phyloP scores from a whole-genome alignment of 1,284 basidiomycete species.

The Ceratobasidium sp. region DNA sequence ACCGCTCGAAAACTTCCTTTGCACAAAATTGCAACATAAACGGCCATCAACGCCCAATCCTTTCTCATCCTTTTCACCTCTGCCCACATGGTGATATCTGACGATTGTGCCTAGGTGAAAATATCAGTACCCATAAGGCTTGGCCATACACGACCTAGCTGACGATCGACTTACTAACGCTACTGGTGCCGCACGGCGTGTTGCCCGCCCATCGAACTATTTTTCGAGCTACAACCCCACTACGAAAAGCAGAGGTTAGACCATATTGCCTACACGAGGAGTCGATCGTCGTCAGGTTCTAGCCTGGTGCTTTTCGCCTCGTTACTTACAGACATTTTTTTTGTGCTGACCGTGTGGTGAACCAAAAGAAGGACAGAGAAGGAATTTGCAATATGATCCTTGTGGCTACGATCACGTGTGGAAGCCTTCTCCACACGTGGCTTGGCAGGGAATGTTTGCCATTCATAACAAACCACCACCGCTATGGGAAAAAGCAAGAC shows the following conservation, averaged over 20 bases:
- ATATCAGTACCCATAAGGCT: neutral
- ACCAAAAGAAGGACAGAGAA: neutral
- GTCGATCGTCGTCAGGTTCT: slow-evolving; percentile 13
- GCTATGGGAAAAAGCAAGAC: slow-evolving; percentile 33
- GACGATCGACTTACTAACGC: neutral
- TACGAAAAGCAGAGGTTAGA: neutral
- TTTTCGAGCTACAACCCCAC: neutral
- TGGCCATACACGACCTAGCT: neutral
- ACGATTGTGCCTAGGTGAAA: neutral
- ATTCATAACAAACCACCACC: slow-evolving; percentile 14
- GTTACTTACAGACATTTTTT: slow-evolving; percentile 45
- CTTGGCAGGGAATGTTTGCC: too few relatives aligned
- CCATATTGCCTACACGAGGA: neutral
- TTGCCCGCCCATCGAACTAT: slow-evolving; percentile 6
- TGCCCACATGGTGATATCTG: neutral
- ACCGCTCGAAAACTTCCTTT: neutral
- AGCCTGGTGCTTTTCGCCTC: neutral
- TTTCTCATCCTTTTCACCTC: neutral
- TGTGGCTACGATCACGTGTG: slow-evolving; percentile 40
- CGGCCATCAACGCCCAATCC: neutral
- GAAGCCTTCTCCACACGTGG: neutral
- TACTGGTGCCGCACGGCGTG: neutral
- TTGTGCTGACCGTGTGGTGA: neutral
- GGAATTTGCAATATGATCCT: neutral
- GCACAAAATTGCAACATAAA: neutral